Evolutionary conservation across 768 basidiomycete genomes (phyloP), one percentile per base, ranked within the genome.

Genomic region (Neoboletus magnificus): DNA sequence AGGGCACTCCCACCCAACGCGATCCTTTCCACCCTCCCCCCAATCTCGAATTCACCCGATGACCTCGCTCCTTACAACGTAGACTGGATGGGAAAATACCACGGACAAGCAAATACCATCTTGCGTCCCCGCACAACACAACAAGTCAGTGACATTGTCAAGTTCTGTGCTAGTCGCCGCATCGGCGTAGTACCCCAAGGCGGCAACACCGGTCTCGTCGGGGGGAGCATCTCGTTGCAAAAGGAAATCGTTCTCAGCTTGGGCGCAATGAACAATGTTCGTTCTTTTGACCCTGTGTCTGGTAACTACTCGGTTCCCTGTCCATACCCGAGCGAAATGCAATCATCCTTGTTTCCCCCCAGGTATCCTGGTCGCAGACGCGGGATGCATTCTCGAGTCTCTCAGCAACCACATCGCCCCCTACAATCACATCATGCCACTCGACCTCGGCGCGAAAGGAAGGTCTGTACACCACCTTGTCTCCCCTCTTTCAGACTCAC

Each of bases 31-130:
- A 87, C 87, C 9, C 76, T 89, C 2, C 65, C 82, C 25, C 79
- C 87, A 15, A 59, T 59, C 42, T 70, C 78, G 9, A 62, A 73
- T 18, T 55, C 82, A n/a, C 37, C 76, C 9, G 76, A 84, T 12
- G 95, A 97, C 59, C 81, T 98, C 29, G 77, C 78, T 4, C 77
- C 74, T 2, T 96, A 81, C 79, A 98, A 99, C 71, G 76, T 80
- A 60, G 96, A 99, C 71, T 97, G 94, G 95, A 93, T 97, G 87
- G 87, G 87, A 64, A 96, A 96, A 71, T 98, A 94, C 70, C 80
- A 79, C 51, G 97, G 96, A n/a, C 72, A 77, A 18, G 84, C 91
- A 10, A 84, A 85, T 16, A 88, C 93, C 27, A 90, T 99, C 13
- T 77, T 98, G 49, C 92, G 89, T 68, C 97, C 97, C 6, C 90